Evolutionary conservation across 768 basidiomycete species (phyloP), one percentile per base, ranked within the genome.

Genomic region (Amanita pseudoporphyria): DNA sequence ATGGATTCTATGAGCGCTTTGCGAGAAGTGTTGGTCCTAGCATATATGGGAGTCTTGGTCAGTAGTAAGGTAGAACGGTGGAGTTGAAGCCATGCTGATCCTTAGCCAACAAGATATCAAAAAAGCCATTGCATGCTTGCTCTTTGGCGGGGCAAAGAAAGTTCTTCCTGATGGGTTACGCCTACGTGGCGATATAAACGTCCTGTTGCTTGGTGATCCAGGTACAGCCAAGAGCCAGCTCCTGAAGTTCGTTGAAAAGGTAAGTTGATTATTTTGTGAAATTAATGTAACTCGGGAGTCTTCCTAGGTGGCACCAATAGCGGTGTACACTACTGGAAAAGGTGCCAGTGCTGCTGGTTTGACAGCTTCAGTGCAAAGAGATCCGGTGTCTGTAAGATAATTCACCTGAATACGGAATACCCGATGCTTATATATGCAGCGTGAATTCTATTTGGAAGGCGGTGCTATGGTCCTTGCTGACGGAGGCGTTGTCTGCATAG

Each of bases 401-500:
- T 10, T 69, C 3, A 9, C 19, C 48, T 24, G n/a, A 7, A 30
- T 47, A 48, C 26, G 35, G 41, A 5, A 9, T 13, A 30, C 38
- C 19, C 39, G 45, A 47, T 35, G 12, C 31, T 14, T 18, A 37
- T 14, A 33, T 35, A 51, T 47, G 10, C 53, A 97, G 93, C 81
- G 96, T 39, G 96, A 99, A 64, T 98, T 99, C 67, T 98, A 96
- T 67, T 78, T 99, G 5, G 96, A 99, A 72, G 96, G 96, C 6
- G 96, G 96, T 19, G 96, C 96, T 1, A 98, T 99, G 96, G 96
- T 99, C 5, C 79, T 98, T 32, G 96, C 96, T 1, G 96, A 99
- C 62, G 89, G 89, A 10, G 96, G 96, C 24, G 94, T 99, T 12
- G 96, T 98, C 33, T 98, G 96, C 61, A 99, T 99, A 60, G 96